Percentiles rank a stretch among this genome's conserved stretches.
Conservation (phyloP, 2,329 filamentous ascomycete species). For the Trichoderma sp. region DNA sequence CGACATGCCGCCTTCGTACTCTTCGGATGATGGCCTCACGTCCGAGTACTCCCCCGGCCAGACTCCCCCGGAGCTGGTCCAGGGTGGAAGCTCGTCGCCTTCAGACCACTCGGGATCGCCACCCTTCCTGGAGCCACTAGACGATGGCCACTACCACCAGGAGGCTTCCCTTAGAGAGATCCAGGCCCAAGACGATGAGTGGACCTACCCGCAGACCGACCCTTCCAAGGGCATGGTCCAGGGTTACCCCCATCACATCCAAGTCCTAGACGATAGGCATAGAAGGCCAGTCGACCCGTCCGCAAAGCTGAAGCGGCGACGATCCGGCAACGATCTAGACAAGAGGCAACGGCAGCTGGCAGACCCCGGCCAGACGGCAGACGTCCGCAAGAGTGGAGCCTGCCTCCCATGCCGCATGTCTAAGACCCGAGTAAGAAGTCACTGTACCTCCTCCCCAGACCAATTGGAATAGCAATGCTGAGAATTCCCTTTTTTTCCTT, state of each 20-base stretch:
- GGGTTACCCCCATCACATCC: conserved; percentile 39
- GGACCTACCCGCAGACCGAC: conserved; percentile 44
- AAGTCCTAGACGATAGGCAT: conserved; percentile 35
- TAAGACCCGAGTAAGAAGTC: conserved; percentile 49
- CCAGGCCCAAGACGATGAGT: conserved; percentile 44
- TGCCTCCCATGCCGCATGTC: conserved; percentile 52
- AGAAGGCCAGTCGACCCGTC: conserved; percentile 31
- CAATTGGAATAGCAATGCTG: conserved; percentile 31
- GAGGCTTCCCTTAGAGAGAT: conserved; percentile 40
- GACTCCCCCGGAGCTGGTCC: conserved; percentile 43
- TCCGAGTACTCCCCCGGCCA: conserved; percentile 40
- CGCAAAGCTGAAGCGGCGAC: conserved; percentile 41
- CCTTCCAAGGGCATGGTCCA: conserved; percentile 36
- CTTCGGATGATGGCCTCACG: conserved; percentile 38
- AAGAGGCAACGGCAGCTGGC: conserved; percentile 42
- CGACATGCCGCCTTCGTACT: conserved; percentile 40
- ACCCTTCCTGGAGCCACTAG: conserved; percentile 36
- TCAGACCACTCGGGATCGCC: conserved; percentile 44
- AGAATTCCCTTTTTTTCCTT: conserved; percentile 28
- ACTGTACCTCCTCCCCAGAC: conserved; percentile 26
- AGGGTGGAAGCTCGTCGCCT: conserved; percentile 44
- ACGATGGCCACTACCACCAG: conserved; percentile 37
- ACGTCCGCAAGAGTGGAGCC: conserved; percentile 51
- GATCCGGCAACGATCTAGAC: conserved; percentile 38
- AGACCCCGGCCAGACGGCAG: conserved; percentile 49